A percentile compares a stretch with the other conserved stretches of the same genome.
These are phyloP conservation scores for Pseudohyphozyma bogoriensis DNA, from an alignment of 768 basidiomycete species.

Conservation along the genomic window DNA sequence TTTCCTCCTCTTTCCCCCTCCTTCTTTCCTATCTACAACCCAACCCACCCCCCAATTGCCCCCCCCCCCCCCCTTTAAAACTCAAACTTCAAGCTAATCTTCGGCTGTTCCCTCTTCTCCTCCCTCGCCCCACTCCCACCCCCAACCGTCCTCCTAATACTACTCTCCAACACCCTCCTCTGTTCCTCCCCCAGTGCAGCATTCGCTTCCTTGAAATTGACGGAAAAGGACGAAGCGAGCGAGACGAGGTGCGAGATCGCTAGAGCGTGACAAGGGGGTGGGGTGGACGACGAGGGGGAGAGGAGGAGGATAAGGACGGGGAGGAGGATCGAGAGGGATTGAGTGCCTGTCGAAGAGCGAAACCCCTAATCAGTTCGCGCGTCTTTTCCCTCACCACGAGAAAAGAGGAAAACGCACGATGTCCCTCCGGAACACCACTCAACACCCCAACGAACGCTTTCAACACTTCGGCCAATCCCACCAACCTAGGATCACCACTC, in stretches of 20 bases:
- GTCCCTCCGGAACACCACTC: constrained; percentile 48
- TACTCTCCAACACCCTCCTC: constrained; percentile 59
- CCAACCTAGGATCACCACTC: background rate
- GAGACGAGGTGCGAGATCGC: constrained; percentile 58
- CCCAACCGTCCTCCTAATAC: constrained; percentile 48
- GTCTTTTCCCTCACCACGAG: too few species aligned
- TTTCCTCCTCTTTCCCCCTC: too few species aligned
- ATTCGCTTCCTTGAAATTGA: constrained; percentile 76
- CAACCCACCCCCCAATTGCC: too few species aligned
- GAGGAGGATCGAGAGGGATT: constrained; percentile 10
- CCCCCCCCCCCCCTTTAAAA: too few species aligned
- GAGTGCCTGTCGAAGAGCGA: constrained; percentile 7
- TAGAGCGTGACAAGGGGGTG: constrained; percentile 48
- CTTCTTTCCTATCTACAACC: too few species aligned
- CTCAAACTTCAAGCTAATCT: constrained; percentile 21
- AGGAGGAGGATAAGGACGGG: constrained; percentile 48
- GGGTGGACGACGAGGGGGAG: constrained; percentile 44
- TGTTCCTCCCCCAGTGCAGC: constrained; percentile 51
- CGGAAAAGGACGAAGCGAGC: constrained; percentile 60
- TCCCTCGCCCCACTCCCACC: background rate
- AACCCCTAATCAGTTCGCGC: background rate
- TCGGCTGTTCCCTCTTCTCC: background rate
- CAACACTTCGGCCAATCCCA: constrained; percentile 59
- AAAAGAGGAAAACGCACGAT: constrained; percentile 47
- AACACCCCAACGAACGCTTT: constrained; percentile 66